Base-by-base conservation (phyloP, 805 yeast species). In the Candida patagonica region DNA sequence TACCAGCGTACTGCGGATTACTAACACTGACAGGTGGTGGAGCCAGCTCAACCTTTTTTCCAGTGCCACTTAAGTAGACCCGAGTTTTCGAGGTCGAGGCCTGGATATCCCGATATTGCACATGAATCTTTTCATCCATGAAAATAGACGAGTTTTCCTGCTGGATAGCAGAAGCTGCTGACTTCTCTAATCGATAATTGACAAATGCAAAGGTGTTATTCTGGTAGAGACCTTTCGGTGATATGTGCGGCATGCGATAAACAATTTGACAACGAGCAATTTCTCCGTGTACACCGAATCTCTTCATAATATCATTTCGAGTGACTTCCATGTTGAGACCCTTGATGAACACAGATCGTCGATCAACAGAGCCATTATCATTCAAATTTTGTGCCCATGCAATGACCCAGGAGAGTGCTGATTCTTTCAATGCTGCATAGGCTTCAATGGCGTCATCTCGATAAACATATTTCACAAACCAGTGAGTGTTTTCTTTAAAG, bases 361-460 rank as follows among this genome's bases (percentile, higher is more conserved):
- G 26, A 51, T 85, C 95, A 53, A 83, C 74, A 21, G 68, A 61
- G 15, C 69, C 61, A 26, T 61, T 65, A 4, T 63, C 62, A 6
- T 47, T 45, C 33, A 85, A 68, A 53, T 85, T 85, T 60, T 84
- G 88, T 0, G 92, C 86, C 95, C 95, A 85, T 52, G 81, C 86
- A 31, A 80, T 81, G 32, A 62, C 62, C 70, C 76, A 76, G n/a
- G 62, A 7, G 26, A 13, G 10, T 7, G 10, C n/a, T 27, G 8
- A 8, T 16, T 30, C 20, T 17, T 20, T 37, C 7, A 33, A 6
- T 8, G 19, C 35, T 13, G 92, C 87, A 64, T 74, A 85, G 0
- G 94, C 94, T 52, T 82, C 70, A 33, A 84, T 82, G 9, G 95
- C 95, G 58, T 86, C 95, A 56, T 83, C 94, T 34, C 95, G 73